Base-by-base conservation (phyloP, 306 rosid species). In the Arachis hypogaea region DNA sequence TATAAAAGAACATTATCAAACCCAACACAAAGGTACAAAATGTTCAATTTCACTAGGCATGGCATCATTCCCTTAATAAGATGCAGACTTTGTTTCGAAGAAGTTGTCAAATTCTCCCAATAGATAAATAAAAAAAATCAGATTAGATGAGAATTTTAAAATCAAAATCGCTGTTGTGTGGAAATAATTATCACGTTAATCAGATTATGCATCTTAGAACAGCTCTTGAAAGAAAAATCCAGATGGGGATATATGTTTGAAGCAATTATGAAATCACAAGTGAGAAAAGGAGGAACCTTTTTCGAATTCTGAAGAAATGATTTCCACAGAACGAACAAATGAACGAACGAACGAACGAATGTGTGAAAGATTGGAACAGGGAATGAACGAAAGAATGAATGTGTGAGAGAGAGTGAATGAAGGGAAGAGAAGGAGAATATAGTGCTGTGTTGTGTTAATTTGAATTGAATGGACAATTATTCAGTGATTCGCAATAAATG, bases 261-360 rank as follows among this genome's bases (percentile, higher is more conserved):
- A 42, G 61, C 4, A 43, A 81, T 49, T 22, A 36, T 5, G 64
- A 36, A 60, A 73, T 52, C 22, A 9, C 1, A 4, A 41, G 57
- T 14, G 59, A 2, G 68, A 36, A 75, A 65, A 50, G 56, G 61
- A 66, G 57, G 30, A 40, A 76, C 82, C 84, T 76, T 72, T 22
- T 49, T 41, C 6, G 29, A 62, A 16, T 22, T 66, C n/a, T 1
- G 4, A 47, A 47, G 4, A 49, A 49, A 3, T 11, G 54, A 49
- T 49, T 49, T 5, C 14, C 12, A 9, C 14, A 33, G 4, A 45
- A 47, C 11, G 10, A 11, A 49, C 1, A 14, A 49, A 46, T 46
- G 2, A 61, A 38, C 11, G 77, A 51, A 12, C 14, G 51, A 46
- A 49, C 12, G 5, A 49, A 49, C 3, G 55, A 49, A 46, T 46